Evolutionary conservation across 1,139 yeast species (phyloP), one percentile per base, ranked within the genome.

Genomic region (Debaryomyces udenii): DNA sequence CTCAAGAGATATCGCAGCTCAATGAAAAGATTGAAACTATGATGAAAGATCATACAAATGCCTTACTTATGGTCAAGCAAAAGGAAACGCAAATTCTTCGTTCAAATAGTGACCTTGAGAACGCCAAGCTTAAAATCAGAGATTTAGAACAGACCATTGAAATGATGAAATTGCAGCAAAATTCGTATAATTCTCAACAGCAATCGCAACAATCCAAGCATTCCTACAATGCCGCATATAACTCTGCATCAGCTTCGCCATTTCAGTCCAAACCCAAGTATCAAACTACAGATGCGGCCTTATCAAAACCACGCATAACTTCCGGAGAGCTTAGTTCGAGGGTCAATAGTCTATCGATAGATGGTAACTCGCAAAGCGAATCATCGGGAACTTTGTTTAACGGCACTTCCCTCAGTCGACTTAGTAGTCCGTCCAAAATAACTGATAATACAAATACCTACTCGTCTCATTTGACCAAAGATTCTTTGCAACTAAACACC

Each of bases 1-100:
- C 66, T 56, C 73, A 69, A 48, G 83, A 78, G 52, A 63, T 74
- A 6, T 43, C 53, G 35, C 70, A 61, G 49, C 59, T 56, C 55
- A 76, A 49, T 26, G 39, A 45, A 1, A 47, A 52, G 56, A 56
- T 61, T 36, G 83, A 64, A 49, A 66, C 61, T 47, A 56, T 64
- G 26, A 64, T 68, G 42, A 78, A 72, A 41, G 83, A 78, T 40
- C 73, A 74, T 36, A 78, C 83, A 2, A 70, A 69, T 37, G 74
- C 76, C 38, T 66, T 70, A 29, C 66, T 83, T 48, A 69, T 74
- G 45, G 60, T 79, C 22, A 83, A 83, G 56, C 81, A 86, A 34
- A 81, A 80, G 48, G 93, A 85, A 39, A 78, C 86, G 0, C 89
- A 82, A 53, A 63, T 85, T 4, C 68, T 74, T 28, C 64, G 91